Evolutionary conservation across 345 rosid genomes (phyloP).

Genomic region (Heritiera littoralis): DNA sequence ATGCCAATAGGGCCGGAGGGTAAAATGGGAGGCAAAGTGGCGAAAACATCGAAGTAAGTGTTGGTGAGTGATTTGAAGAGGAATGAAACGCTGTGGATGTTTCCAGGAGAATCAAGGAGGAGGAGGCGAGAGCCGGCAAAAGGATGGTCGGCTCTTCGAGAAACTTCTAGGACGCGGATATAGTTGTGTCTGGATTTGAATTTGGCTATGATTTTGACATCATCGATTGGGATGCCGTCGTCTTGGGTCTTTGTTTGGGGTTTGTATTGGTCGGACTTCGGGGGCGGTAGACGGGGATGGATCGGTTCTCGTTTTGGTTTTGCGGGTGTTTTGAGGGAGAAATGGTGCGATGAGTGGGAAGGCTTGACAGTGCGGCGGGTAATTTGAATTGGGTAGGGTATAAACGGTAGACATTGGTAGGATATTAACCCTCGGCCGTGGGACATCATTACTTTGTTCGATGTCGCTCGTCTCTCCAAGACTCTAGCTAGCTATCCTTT

Average conservation of each 20-base stretch:
- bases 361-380: conserved; percentile 22
- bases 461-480: background rate
- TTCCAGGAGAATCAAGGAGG: conserved; percentile 76
- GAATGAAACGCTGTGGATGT: conserved; percentile 88
- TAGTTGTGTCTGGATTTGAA: conserved; percentile 79
- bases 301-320: conserved; percentile 29
- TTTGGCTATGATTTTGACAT: conserved; percentile 60
- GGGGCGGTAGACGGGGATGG: conserved; percentile 19
- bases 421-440: conserved; percentile 17
- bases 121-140: conserved; percentile 67
- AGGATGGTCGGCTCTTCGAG: conserved; percentile 67
- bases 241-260: conserved; percentile 34
- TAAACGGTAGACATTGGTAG: conserved; percentile 28
- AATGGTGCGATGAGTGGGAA: background rate
- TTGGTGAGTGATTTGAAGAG: conserved; percentile 62
- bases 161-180: conserved; percentile 78
- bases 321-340: conserved; percentile 16
- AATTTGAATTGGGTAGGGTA: conserved; percentile 24
- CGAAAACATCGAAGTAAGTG: conserved; percentile 70
- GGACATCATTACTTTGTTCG: conserved; percentile 22
- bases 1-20: too few relatives aligned
- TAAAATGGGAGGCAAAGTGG: too few relatives aligned
- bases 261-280: conserved; percentile 15
- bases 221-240: conserved; percentile 39
- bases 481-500: background rate